A percentile compares a stretch with the other conserved stretches of the same genome.
Conservation (phyloP, 768 basidiomycete genomes). For the Mycena belliarum region DNA sequence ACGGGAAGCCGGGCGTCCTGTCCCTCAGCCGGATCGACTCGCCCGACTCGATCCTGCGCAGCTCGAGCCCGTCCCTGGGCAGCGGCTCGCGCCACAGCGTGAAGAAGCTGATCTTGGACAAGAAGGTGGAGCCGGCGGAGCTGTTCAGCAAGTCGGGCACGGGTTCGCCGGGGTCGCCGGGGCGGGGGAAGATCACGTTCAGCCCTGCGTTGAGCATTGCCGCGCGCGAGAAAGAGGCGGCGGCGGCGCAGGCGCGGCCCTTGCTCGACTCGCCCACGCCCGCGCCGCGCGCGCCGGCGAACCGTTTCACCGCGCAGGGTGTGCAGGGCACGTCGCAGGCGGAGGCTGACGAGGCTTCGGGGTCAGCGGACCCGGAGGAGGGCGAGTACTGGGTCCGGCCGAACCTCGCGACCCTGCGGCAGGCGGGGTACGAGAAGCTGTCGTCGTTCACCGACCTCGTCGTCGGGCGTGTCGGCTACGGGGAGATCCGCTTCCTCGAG, state of each 20-base stretch:
- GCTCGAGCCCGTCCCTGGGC: constrained; percentile 58
- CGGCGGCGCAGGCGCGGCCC: constrained; percentile 23
- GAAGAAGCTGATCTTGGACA: constrained; percentile 90
- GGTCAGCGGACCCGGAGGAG: constrained; percentile 54
- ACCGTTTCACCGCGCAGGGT: constrained; percentile 39
- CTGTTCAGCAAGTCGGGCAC: constrained; percentile 55
- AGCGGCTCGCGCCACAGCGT: constrained; percentile 55
- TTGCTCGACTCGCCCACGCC: constrained; percentile 41
- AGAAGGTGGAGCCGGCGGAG: constrained; percentile 75
- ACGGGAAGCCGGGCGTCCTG: constrained; percentile 58
- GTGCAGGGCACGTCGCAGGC: constrained; percentile 28
- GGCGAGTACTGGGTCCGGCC: constrained; percentile 95
- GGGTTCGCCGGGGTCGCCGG: constrained; percentile 34
- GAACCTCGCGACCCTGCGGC: constrained; percentile 68
- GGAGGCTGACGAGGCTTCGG: constrained; percentile 21
- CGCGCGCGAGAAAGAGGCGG: constrained; percentile 72
- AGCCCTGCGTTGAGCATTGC: constrained; percentile 76
- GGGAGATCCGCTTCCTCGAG: constrained; percentile 81
- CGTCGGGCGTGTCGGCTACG: constrained; percentile 91
- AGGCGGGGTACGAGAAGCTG: constrained; percentile 71
- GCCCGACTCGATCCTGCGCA: constrained; percentile 64
- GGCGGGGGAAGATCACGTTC: constrained; percentile 65
- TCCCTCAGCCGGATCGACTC: constrained; percentile 50
- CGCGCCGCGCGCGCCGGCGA: constrained; percentile 31
- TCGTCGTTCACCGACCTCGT: constrained; percentile 73